Evolutionary conservation across 306 rosid species (phyloP).

Genomic region (Astragalus membranaceus): DNA sequence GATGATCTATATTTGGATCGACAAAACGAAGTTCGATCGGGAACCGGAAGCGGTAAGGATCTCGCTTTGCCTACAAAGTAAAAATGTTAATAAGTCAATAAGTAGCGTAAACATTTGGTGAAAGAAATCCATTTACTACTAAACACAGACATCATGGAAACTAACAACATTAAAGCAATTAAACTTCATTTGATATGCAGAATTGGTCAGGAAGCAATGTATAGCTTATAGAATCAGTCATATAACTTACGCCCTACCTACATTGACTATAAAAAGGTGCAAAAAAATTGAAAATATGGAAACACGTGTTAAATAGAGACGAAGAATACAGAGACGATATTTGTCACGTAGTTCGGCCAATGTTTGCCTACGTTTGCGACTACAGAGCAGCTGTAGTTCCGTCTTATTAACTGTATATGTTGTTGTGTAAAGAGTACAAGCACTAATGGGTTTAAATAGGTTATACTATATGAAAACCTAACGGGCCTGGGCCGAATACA

Average conservation of each 20-base stretch:
- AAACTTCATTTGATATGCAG: not conserved
- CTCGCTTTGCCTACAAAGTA: conserved; percentile 79
- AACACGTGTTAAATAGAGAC: no score
- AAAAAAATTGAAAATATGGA: not conserved
- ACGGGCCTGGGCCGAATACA: no score
- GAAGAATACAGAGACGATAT: no score
- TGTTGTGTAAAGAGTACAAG: no score
- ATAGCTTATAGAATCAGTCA: conserved; percentile 3
- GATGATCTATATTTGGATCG: conserved; percentile 88
- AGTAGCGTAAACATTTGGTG: not conserved
- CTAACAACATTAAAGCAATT: not conserved
- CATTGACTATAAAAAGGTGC: not conserved
- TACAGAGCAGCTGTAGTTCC: no score
- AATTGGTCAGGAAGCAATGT: not conserved
- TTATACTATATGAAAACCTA: no score
- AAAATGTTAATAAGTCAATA: not conserved
- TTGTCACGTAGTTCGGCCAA: no score
- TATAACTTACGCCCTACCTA: not conserved
- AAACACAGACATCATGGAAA: not conserved
- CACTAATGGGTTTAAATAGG: no score
- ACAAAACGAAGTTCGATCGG: conserved; percentile 93
- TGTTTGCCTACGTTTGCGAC: no score
- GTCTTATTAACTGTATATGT: no score
- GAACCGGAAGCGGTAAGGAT: conserved; percentile 91
- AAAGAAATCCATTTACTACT: not conserved